Percentiles rank a stretch among this genome's conserved stretches.
Conservation (phyloP, 176 grass and related monocot genomes). For the Urochloa ruziziensis region DNA sequence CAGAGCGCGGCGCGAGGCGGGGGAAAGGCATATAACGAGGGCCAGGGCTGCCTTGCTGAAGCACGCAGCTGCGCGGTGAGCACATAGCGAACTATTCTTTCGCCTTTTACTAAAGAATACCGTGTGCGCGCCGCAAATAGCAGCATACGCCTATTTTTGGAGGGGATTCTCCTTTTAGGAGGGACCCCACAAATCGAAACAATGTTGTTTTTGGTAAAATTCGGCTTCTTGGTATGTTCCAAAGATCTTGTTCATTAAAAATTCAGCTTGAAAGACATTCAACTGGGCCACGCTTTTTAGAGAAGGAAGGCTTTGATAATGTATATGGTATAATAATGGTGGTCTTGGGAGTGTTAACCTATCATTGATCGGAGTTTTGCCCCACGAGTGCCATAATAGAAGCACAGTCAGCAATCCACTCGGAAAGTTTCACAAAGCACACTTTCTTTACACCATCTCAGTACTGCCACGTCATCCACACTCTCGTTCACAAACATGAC, state of each 20-base stretch:
- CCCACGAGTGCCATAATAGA: too few species aligned
- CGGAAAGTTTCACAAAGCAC: neutral
- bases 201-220: too few species aligned
- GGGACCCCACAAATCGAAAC: neutral
- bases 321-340: too few species aligned
- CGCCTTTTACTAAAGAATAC: constrained; percentile 92
- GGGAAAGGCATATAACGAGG: neutral
- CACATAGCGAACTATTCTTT: constrained; percentile 69
- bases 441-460: neutral
- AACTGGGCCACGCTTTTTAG: too few species aligned
- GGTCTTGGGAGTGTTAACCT: too few species aligned
- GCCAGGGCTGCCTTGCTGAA: accelerated
- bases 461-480: neutral
- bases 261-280: too few species aligned
- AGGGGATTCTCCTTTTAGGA: neutral
- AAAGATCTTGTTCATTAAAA: too few species aligned
- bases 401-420: neutral
- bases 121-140: constrained; percentile 39
- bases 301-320: too few species aligned
- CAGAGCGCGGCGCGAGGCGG: neutral
- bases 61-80: constrained; percentile 52
- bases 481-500: neutral
- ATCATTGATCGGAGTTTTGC: too few species aligned
- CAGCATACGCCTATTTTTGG: constrained; percentile 31
- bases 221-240: too few species aligned